These are phyloP conservation scores for Rheum nobile DNA, from an alignment of 148 eudicot genomes.

Conservation along the genomic window DNA sequence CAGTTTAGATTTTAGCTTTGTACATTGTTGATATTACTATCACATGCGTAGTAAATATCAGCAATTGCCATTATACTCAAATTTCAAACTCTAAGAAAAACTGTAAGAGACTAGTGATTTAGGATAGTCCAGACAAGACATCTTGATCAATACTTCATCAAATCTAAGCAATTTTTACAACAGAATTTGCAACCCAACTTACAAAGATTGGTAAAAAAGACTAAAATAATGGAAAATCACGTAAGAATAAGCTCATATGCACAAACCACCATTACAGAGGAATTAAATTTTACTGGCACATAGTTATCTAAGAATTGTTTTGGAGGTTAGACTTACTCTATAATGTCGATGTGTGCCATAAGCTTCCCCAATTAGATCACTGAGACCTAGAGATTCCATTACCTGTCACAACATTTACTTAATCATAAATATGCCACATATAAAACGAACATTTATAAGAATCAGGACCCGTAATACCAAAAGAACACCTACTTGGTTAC, in stretches of 20 bases:
- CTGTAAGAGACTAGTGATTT: neutral
- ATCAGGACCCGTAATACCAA: neutral
- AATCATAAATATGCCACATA: neutral
- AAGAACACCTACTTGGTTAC: conserved; percentile 36
- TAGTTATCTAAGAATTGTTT: neutral
- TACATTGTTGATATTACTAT: neutral
- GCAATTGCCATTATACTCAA: neutral
- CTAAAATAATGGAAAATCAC: neutral
- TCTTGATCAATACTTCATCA: neutral
- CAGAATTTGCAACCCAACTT: neutral
- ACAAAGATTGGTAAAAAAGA: neutral
- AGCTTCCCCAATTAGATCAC: conserved; percentile 48
- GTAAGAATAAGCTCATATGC: neutral
- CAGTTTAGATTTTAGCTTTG: neutral
- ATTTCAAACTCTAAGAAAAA: neutral
- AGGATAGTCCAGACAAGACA: neutral
- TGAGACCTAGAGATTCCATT: conserved; percentile 44
- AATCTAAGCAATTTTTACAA: neutral
- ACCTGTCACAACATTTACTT: conserved; percentile 24
- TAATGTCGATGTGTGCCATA: conserved; percentile 61
- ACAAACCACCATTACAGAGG: neutral
- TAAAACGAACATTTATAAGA: neutral
- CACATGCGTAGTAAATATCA: neutral
- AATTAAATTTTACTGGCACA: neutral
- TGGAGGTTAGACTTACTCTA: conserved; percentile 20